These are phyloP conservation scores for Pleurotus salmoneostramineus DNA, from an alignment of 768 basidiomycete genomes.

Conservation along the genomic window DNA sequence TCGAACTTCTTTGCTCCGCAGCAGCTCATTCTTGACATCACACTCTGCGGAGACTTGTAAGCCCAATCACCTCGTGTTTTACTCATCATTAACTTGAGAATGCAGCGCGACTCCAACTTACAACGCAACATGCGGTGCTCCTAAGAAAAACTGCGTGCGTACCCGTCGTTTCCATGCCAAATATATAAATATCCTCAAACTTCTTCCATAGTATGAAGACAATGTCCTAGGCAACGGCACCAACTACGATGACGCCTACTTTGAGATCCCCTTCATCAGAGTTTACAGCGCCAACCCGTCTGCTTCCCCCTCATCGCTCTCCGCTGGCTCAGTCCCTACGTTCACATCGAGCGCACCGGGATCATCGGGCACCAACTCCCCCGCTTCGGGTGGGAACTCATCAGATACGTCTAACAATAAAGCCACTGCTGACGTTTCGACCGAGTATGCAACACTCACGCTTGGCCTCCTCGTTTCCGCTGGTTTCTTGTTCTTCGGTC, in stretches of 20 bases:
- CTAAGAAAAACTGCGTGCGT: conserved; percentile 4
- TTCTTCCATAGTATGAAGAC: conserved; percentile 36
- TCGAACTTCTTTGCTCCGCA: conserved; percentile 39
- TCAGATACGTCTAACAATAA: not conserved
- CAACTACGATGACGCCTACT: conserved; percentile 50
- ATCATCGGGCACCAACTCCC: not conserved
- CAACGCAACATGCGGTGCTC: not conserved
- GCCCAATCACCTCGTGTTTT: conserved; percentile 20
- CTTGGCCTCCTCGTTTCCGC: too few relatives aligned
- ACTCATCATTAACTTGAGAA: conserved; percentile 29
- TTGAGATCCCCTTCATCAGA: conserved; percentile 56
- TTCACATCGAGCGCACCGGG: not conserved
- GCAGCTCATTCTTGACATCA: conserved; percentile 49
- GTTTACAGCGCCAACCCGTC: conserved; percentile 1
- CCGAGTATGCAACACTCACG: too few relatives aligned
- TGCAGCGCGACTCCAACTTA: not conserved
- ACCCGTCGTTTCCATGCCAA: not conserved
- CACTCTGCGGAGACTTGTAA: conserved; percentile 46
- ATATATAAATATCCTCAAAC: not conserved
- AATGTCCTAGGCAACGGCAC: conserved; percentile 43
- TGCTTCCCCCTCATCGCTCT: not conserved
- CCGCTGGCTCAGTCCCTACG: not conserved
- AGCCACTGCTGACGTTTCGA: not conserved
- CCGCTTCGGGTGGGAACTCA: not conserved
- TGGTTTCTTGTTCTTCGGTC: too few relatives aligned